Evolutionary conservation across 257 asterid genomes (phyloP).

Genomic region (Jacaranda mimosifolia): DNA sequence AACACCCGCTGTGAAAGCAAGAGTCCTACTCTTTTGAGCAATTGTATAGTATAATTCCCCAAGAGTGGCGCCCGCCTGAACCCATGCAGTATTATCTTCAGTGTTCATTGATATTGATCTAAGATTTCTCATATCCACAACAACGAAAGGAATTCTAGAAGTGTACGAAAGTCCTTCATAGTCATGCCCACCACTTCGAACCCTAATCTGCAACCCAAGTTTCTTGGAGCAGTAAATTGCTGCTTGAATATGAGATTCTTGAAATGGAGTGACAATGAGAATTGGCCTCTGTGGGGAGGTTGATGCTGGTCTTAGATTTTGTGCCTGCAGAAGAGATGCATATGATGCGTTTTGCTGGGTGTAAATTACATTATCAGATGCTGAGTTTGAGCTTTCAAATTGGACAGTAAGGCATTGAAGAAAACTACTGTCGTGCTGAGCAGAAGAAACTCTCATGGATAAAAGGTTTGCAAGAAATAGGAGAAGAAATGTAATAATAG

Average conservation of each 20-base stretch:
- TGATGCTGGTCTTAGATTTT: conserved; percentile 10
- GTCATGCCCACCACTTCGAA: conserved; percentile 51
- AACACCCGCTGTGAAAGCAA: conserved; percentile 26
- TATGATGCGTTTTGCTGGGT: conserved; percentile 39
- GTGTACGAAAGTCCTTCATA: conserved; percentile 40
- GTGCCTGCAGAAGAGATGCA: conserved; percentile 17
- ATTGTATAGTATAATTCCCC: conserved; percentile 44
- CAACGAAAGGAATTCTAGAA: conserved; percentile 16
- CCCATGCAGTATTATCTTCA: conserved; percentile 16
- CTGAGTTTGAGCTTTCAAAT: conserved; percentile 14
- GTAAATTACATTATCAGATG: conserved; percentile 9
- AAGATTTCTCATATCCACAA: conserved; percentile 29
- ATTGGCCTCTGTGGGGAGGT: background rate
- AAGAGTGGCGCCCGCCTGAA: conserved; percentile 35
- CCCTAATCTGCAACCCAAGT: conserved; percentile 1
- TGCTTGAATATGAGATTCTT: conserved; percentile 31
- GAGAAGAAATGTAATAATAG: background rate
- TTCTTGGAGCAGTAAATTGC: conserved; percentile 26
- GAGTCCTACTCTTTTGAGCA: conserved; percentile 22
- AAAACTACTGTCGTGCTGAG: conserved; percentile 16
- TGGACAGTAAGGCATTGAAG: conserved; percentile 30
- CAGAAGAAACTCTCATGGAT: conserved; percentile 10
- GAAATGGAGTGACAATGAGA: conserved; percentile 11
- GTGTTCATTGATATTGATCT: conserved; percentile 11
- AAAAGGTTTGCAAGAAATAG: conserved; percentile 24